Evolutionary conservation across 176 grass and related monocot species (phyloP).

Genomic region (Pharus latifolius): DNA sequence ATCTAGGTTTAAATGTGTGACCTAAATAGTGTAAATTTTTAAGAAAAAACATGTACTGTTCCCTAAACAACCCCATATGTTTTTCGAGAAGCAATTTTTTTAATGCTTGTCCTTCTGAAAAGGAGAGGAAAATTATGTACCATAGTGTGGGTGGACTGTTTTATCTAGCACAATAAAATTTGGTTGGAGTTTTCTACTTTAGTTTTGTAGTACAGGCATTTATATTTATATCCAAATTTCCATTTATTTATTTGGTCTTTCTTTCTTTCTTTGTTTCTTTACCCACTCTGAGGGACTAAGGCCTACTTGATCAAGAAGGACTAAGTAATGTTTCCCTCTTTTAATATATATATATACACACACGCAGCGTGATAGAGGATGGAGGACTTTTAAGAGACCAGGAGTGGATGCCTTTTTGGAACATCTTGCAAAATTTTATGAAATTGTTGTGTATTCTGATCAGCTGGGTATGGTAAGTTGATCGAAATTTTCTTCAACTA

Average conservation of each 20-base stretch:
- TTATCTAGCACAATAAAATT: background rate
- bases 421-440: constrained; percentile 81
- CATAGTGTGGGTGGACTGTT: background rate
- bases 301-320: background rate
- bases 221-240: too few species aligned
- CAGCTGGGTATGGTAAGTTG: constrained; percentile 78
- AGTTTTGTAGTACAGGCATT: background rate
- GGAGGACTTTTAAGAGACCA: constrained; percentile 97
- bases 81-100: background rate
- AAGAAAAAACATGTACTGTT: too few species aligned
- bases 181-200: background rate
- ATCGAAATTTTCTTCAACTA: background rate
- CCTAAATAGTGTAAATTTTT: too few species aligned
- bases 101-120: background rate
- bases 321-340: background rate
- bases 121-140: background rate
- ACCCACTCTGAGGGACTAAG: background rate
- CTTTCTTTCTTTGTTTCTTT: background rate
- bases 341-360: constrained; percentile 4
- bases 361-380: constrained; percentile 97
- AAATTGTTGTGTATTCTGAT: constrained; percentile 98
- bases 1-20: too few species aligned
- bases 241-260: too few species aligned
- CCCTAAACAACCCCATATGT: background rate
- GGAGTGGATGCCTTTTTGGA: constrained; percentile 96